These are phyloP conservation scores for Dacryopinax spathularia DNA, from an alignment of 768 basidiomycete genomes.

Conservation along the genomic window DNA sequence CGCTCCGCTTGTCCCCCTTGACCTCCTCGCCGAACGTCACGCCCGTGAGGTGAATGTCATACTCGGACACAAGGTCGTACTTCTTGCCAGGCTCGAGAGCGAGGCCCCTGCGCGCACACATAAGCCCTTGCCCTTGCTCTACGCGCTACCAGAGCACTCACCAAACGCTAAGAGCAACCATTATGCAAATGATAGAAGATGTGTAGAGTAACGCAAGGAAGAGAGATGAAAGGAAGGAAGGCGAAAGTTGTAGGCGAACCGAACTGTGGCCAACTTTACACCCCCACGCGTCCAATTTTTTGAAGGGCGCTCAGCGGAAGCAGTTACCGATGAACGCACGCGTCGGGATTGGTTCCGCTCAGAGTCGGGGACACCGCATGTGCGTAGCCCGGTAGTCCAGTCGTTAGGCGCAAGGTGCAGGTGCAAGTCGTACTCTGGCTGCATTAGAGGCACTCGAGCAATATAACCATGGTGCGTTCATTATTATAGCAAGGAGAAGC, in stretches of 20 bases:
- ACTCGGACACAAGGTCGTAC: slow-evolving; percentile 42
- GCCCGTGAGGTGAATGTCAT: slow-evolving; percentile 68
- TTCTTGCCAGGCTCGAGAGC: slow-evolving; percentile 44
- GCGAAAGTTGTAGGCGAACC: not conserved
- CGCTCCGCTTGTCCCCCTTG: slow-evolving; percentile 43
- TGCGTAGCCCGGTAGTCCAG: no score
- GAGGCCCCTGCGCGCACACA: slow-evolving; percentile 38
- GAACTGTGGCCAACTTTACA: no score
- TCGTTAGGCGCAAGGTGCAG: not conserved
- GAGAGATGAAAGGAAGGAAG: not conserved
- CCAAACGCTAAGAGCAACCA: slow-evolving; percentile 3
- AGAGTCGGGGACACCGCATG: not conserved
- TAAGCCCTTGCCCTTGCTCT: not conserved
- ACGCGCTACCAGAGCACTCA: not conserved
- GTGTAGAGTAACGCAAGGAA: not conserved
- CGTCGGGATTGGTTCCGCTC: slow-evolving; percentile 1
- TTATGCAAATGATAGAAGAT: not conserved
- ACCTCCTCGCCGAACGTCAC: slow-evolving; percentile 64
- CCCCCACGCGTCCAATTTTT: slow-evolving; percentile 1
- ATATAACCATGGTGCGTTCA: not conserved
- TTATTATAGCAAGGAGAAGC: not conserved
- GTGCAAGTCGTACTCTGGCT: no score
- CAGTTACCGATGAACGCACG: not conserved
- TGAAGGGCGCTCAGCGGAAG: not conserved
- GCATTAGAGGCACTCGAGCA: no score